Evolutionary conservation across 2,329 filamentous ascomycete genomes (phyloP), one percentile per base, ranked within the genome.

Genomic region (Cladobotryum protrusum): DNA sequence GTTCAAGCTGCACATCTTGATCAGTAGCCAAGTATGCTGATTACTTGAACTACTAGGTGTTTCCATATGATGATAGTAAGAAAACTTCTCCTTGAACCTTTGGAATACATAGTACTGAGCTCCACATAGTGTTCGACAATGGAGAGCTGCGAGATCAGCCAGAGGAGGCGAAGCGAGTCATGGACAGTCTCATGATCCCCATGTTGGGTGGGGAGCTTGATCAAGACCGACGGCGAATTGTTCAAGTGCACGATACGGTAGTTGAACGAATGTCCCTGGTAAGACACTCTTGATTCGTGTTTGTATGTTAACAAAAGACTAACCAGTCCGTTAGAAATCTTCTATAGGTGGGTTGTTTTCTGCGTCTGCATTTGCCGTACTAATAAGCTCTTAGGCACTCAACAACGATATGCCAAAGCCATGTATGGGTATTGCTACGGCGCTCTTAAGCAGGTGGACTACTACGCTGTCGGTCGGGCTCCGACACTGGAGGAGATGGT

Each of bases 41-140:
- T 8, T 29, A 4, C 24, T 29, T 29, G 24, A 9, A 29, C 7
- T n/a, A 14, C 8, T 15, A 58, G 56, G 55, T 58, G 1, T 58
- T 58, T 32, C 56, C 55, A n/a, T 58, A 51, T 32, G 56, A 58
- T 39, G 56, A 58, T n/a, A 54, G 56, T 57, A 29, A 55, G 54
- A 29, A 29, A 4, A 29, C 3, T 9, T 9, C 24, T 9, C 6
- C 11, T 29, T 29, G 7, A 4, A 4, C 20, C 20, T 13, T 4
- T 3, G 9, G 8, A 18, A 17, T 24, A 15, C 12, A 8, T n/a
- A 43, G 37, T 47, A 18, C 20, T 47, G 3, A 34, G 7, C 14
- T 3, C n/a, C 11, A 13, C 1, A 17, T 17, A 60, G 58, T 60
- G 56, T 60, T 60, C 40, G 58, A 60, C 48, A 46, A 54, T 29